A percentile compares a stretch with the other conserved stretches of the same genome.
Conservation (phyloP, 257 asterid species). For the Ligustrum vulgare region DNA sequence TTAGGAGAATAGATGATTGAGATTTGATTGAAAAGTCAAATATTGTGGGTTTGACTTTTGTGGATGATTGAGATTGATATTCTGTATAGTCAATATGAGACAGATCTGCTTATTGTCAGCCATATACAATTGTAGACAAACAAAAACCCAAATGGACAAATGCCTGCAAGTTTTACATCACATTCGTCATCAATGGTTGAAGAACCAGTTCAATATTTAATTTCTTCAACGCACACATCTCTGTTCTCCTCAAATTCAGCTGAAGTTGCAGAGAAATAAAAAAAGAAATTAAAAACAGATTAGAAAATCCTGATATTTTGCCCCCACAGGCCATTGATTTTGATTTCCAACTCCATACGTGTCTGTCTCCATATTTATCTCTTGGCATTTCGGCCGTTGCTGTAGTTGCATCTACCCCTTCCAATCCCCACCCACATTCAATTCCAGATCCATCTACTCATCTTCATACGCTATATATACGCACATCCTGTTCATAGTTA, state of each 20-base stretch:
- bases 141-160: background rate
- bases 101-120: background rate
- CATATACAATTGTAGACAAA: background rate
- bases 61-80: too few species aligned
- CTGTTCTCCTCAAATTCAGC: background rate
- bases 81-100: background rate
- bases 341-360: constrained; percentile 2
- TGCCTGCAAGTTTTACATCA: background rate
- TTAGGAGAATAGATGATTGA: too few species aligned
- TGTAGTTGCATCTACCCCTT: constrained; percentile 34
- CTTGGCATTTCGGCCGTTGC: background rate
- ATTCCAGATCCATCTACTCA: background rate
- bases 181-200: background rate
- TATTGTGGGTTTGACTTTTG: too few species aligned
- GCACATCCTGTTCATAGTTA: background rate
- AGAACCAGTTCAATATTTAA: background rate
- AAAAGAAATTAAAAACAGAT: background rate
- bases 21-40: too few species aligned
- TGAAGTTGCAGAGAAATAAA: background rate
- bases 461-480: background rate
- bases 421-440: constrained; percentile 17
- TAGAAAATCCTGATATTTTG: background rate
- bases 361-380: background rate
- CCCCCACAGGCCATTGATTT: background rate
- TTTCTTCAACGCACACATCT: background rate